phyloP scores from a whole-genome alignment of 345 rosid species.

The Odontarrhena argentea region DNA sequence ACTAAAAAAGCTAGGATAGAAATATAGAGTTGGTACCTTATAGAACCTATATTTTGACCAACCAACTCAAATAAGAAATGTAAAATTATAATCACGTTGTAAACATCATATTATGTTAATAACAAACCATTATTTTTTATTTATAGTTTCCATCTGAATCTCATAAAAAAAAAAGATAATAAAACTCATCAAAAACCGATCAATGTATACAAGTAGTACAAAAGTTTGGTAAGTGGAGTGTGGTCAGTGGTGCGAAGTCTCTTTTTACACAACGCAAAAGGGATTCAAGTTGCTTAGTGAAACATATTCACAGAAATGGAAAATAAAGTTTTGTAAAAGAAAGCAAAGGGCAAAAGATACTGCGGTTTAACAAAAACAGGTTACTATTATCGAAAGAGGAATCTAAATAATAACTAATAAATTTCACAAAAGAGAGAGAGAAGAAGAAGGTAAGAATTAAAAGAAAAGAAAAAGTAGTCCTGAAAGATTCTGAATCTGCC shows the following conservation, averaged over 20 bases:
- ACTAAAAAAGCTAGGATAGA: conserved; percentile 3
- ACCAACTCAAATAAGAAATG: neutral
- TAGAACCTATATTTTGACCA: conserved; percentile 18
- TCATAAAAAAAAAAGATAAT: conserved; percentile 5
- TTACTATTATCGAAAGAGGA: conserved; percentile 24
- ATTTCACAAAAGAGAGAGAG: conserved; percentile 11
- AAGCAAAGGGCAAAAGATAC: conserved; percentile 28
- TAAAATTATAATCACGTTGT: conserved; percentile 8
- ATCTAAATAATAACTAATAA: conserved; percentile 18
- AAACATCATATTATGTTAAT: conserved; percentile 4
- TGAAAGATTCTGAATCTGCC: conserved; percentile 41
- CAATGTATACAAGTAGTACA: conserved; percentile 15
- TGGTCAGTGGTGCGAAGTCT: conserved; percentile 33
- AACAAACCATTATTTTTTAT: neutral
- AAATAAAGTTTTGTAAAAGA: conserved; percentile 22
- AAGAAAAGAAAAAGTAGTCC: conserved; percentile 12
- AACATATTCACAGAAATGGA: conserved; percentile 26
- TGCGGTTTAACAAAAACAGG: conserved; percentile 30
- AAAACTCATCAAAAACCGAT: conserved; percentile 2
- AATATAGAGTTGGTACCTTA: too few relatives aligned
- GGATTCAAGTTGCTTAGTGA: conserved; percentile 43
- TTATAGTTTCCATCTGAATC: neutral
- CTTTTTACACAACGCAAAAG: conserved; percentile 43
- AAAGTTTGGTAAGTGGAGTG: conserved; percentile 35
- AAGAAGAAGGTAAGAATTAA: neutral